These are phyloP conservation scores for Chaetothyriales sp. DNA, from an alignment of 2,329 filamentous ascomycete genomes.

Conservation along the genomic window DNA sequence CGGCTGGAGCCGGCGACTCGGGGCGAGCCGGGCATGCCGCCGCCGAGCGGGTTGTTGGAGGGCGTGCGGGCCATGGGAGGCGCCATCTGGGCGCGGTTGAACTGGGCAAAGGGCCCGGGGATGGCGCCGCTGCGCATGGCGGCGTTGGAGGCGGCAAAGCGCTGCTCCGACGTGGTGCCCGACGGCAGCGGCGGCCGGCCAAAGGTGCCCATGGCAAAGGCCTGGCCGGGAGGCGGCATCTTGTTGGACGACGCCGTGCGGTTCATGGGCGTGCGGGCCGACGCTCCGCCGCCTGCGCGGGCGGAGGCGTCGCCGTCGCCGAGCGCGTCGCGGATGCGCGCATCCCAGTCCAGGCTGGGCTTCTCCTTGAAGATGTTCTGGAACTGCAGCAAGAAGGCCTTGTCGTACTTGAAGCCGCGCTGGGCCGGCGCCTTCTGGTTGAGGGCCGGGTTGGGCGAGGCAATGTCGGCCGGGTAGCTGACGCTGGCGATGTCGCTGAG, in stretches of 20 bases:
- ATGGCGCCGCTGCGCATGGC: constrained; percentile 30
- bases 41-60: constrained; percentile 37
- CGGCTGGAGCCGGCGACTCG: constrained; percentile 55
- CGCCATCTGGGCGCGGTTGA: constrained; percentile 46
- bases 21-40: constrained; percentile 54
- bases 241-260: constrained; percentile 42
- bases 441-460: constrained; percentile 79
- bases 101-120: constrained; percentile 44
- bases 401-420: constrained; percentile 87
- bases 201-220: constrained; percentile 56
- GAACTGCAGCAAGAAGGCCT: constrained; percentile 91
- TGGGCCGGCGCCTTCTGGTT: constrained; percentile 60
- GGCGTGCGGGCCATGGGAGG: constrained; percentile 51
- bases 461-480: constrained; percentile 70
- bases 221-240: constrained; percentile 38
- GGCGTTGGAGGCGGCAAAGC: constrained; percentile 53
- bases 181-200: constrained; percentile 51
- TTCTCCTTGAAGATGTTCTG: constrained; percentile 93
- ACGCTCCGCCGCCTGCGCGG: constrained; percentile 46
- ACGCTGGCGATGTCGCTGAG: constrained; percentile 64
- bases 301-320: constrained; percentile 59
- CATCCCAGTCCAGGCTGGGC: constrained; percentile 83
- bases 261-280: constrained; percentile 35
- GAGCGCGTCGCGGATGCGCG: constrained; percentile 70
- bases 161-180: constrained; percentile 63